Evolutionary conservation across 305 asterid species (phyloP), one percentile per base, ranked within the genome.

Genomic region (Fraxinus ornus): DNA sequence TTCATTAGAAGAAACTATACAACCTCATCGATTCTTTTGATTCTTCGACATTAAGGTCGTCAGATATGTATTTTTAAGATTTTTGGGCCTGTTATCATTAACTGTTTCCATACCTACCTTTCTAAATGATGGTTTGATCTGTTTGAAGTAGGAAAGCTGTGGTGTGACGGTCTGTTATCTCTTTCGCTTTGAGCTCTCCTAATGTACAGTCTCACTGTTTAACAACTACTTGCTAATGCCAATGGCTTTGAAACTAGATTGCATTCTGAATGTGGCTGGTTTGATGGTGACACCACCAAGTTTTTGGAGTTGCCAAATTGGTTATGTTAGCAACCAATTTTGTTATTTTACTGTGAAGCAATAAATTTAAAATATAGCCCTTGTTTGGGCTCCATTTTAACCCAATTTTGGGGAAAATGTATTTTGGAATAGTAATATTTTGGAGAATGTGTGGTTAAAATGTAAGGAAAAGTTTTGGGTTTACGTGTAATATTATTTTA

Each of bases 91-190:
- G 9, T 5, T 5, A 55, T 3, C 64, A 5, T 52, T 52, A 17
- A 17, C 6, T 52, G 24, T 5, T 52, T 52, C 22, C 62, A 1
- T 52, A 55, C 66, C 26, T 55, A 6, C 26, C 10, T n/a, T 55
- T 55, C 26, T 55, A n/a, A n/a, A 55, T 5, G 12, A 73, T 77
- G 72, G 33, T 22, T 47, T 77, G 47, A 77, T 76, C 3, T 36
- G 22, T 75, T 44, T 60, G 44, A 76, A 72, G 75, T 84, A n/a
- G 10, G 9, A 21, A 76, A 44, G n/a, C 47, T 81, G 26, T 74
- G 17, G 44, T n/a, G 47, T 72, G 52, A 62, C 68, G 70, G 39
- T 70, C n/a, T 41, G 33, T 62, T 39, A 15, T 13, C 21, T 4
- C 19, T 28, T 13, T 68, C 28, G 21, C 75, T 12, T 68, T 28